phyloP scores from a whole-genome alignment of 768 basidiomycete genomes.

The Macrolepiota dolichaula region DNA sequence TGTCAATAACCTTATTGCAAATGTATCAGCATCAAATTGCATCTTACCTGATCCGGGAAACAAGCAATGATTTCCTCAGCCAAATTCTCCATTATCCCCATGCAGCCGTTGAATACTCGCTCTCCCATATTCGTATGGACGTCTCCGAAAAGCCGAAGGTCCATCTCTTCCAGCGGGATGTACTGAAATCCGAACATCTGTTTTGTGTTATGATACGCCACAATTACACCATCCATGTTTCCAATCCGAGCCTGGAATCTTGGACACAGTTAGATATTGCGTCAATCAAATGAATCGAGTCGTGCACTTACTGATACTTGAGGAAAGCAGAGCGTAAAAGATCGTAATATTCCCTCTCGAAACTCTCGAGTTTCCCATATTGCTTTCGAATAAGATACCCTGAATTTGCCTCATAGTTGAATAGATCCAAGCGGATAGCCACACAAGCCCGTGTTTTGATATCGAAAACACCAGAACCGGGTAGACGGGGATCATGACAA shows the following conservation, averaged over 20 bases:
- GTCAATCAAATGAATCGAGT: background rate
- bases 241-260: slow-evolving; percentile 97
- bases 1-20: background rate
- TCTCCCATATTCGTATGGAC: slow-evolving; percentile 50
- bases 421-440: slow-evolving; percentile 77
- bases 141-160: slow-evolving; percentile 69
- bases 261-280: background rate
- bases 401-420: slow-evolving; percentile 81
- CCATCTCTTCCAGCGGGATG: slow-evolving; percentile 84
- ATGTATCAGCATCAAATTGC: background rate
- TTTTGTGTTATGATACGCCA: slow-evolving; percentile 85
- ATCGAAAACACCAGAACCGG: slow-evolving; percentile 91
- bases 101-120: slow-evolving; percentile 71
- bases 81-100: slow-evolving; percentile 67
- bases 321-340: slow-evolving; percentile 91
- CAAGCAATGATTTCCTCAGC: slow-evolving; percentile 50
- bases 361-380: slow-evolving; percentile 69
- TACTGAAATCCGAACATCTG: slow-evolving; percentile 95
- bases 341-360: slow-evolving; percentile 94
- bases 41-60: slow-evolving; percentile 65
- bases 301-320: slow-evolving; percentile 69
- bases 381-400: slow-evolving; percentile 70
- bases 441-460: slow-evolving; percentile 91
- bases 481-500: slow-evolving; percentile 74
- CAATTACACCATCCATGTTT: slow-evolving; percentile 92